These are phyloP conservation scores for Phialemoniopsis sp. DNA, from an alignment of 2,329 filamentous ascomycete species.

Conservation along the genomic window DNA sequence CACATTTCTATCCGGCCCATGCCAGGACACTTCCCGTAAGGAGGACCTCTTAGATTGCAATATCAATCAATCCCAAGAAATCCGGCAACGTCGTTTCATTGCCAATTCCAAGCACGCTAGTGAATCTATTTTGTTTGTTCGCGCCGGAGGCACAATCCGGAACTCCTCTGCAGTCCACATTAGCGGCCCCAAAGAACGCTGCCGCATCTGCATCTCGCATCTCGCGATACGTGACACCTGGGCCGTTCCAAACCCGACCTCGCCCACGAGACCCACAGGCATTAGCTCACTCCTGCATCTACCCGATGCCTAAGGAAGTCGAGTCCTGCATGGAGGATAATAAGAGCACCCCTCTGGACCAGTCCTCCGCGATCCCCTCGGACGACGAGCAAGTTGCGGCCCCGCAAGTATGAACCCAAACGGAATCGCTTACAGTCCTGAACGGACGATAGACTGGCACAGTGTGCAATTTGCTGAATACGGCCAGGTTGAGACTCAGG, in stretches of 20 bases:
- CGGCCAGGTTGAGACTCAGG: conserved; percentile 29
- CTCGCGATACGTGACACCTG: not conserved
- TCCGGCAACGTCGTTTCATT: too few species aligned
- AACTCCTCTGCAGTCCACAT: too few species aligned
- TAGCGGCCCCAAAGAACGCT: too few species aligned
- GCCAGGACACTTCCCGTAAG: not conserved
- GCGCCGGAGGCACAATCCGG: too few species aligned
- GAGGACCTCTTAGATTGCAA: too few species aligned
- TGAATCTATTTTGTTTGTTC: too few species aligned
- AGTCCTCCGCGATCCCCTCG: conserved; percentile 20
- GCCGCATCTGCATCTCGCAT: too few species aligned
- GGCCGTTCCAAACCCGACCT: conserved; percentile 1
- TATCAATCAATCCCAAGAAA: too few species aligned
- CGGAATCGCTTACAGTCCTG: conserved; percentile 31
- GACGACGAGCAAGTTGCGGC: conserved; percentile 19
- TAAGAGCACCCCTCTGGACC: conserved; percentile 21
- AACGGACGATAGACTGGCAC: conserved; percentile 31
- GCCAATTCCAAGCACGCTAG: too few species aligned
- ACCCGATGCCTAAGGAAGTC: conserved; percentile 12
- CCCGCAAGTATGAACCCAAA: conserved; percentile 36
- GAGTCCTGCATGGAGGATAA: conserved; percentile 21
- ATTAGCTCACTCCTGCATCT: conserved; percentile 11
- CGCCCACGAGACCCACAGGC: not conserved
- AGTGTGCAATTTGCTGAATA: conserved; percentile 36
- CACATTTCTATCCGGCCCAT: conserved; percentile 1